Evolutionary conservation across 2,329 filamentous ascomycete species (phyloP), one percentile per base, ranked within the genome.

Genomic region (Chaetothyriales sp.): DNA sequence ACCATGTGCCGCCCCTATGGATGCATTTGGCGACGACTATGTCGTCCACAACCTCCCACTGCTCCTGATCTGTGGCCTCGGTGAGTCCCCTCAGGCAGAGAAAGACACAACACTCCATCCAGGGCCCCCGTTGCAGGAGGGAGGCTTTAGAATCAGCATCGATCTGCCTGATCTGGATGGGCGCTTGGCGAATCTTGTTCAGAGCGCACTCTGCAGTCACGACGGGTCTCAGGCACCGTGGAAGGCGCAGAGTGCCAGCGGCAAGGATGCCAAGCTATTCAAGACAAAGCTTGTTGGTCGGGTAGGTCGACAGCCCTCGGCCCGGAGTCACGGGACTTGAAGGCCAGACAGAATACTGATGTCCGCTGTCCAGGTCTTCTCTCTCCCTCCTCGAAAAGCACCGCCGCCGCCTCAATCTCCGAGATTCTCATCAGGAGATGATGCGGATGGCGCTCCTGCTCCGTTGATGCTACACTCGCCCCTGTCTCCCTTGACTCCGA

Each of bases 21-120:
- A 73, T 60, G 68, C 67, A 55, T 73, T 71, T 57, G 70, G 71
- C 20, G 61, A 67, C 58, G 84, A 83, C 68, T 94, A 89, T 72
- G 75, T 94, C 67, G 80, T 83, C 66, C 89, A 92, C 70, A 94
- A 92, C 69, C 77, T 94, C 62, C 90, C 90, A 37, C 77, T 95
- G 52, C 71, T 97, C 55, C 73, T 94, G 46, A 77, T 94, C 33
- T 88, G 88, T 40, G 92, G 90, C 10, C 76, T 95, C 33, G 75
- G 69, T 64, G 64, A 64, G 59, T 61, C 56, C 7, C 61, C 54
- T 45, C 70, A 67, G 61, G 64, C 62, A 48, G 62, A 64, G 4
- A 37, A 56, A n/a, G 58, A 62, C 22, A 59, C 46, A 33, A 50
- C 50, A 13, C 47, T 73, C 58, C 64, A 72, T 58, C 66, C 72